Percentiles rank a stretch among this genome's conserved stretches.
Conservation (phyloP, 345 rosid species). For the Eutrema japonicum region DNA sequence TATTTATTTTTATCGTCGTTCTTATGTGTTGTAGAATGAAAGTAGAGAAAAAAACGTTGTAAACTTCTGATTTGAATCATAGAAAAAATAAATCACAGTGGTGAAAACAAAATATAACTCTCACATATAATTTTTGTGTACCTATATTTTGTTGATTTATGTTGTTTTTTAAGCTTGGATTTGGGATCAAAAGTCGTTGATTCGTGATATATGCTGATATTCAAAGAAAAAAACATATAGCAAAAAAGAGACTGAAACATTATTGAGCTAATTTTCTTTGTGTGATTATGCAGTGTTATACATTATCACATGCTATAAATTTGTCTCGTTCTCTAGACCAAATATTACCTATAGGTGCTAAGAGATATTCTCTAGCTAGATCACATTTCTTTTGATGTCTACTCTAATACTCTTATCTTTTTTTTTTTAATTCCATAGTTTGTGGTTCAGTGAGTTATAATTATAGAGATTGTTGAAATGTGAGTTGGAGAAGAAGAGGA, state of each 20-base stretch:
- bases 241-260: not conserved
- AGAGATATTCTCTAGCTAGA: not conserved
- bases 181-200: not conserved
- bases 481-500: constrained; percentile 18
- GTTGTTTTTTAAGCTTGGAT: not conserved
- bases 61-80: not conserved
- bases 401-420: not conserved
- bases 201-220: not conserved
- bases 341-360: not conserved
- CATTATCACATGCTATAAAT: not conserved
- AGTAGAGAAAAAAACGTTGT: not conserved
- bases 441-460: constrained; percentile 5
- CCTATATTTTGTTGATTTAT: not conserved
- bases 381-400: not conserved
- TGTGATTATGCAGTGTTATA: not conserved
- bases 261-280: constrained; percentile 3
- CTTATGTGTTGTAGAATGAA: not conserved
- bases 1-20: not conserved
- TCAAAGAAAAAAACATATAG: not conserved
- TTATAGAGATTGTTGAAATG: constrained; percentile 7
- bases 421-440: not conserved
- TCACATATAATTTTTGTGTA: not conserved
- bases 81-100: not conserved
- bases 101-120: not conserved
- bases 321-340: not conserved